Conservation (phyloP, 441 rosid species). For the Erodium chrysanthum region DNA sequence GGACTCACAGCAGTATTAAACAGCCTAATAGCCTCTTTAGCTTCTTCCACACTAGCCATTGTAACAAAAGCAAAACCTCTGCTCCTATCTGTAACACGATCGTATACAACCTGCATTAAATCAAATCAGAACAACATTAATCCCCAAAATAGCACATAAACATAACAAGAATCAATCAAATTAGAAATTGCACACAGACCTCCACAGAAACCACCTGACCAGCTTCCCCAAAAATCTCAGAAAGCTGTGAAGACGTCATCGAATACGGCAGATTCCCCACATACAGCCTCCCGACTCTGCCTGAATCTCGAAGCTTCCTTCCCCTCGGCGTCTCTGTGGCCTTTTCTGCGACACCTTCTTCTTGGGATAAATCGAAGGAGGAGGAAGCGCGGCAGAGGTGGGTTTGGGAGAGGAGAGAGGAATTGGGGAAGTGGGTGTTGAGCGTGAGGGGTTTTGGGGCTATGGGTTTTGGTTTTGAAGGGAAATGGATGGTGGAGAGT, state of each 20-base stretch:
- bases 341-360: conserved; percentile 10
- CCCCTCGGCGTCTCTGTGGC: conserved; percentile 22
- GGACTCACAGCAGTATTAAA: conserved; percentile 69
- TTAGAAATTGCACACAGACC: conserved; percentile 30
- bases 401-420: conserved; percentile 16
- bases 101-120: conserved; percentile 50
- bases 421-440: conserved; percentile 24
- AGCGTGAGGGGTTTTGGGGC: conserved; percentile 35
- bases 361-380: conserved; percentile 29
- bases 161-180: neutral
- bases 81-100: conserved; percentile 82
- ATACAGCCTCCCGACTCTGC: conserved; percentile 56
- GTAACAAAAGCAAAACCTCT: conserved; percentile 87
- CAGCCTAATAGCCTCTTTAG: conserved; percentile 68
- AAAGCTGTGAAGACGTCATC: conserved; percentile 51
- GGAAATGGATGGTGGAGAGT: conserved; percentile 7
- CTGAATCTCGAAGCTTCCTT: conserved; percentile 15
- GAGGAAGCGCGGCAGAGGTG: conserved; percentile 29
- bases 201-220: conserved; percentile 60
- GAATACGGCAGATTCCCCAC: conserved; percentile 77
- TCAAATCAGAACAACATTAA: neutral
- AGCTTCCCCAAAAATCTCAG: conserved; percentile 56
- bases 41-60: conserved; percentile 67
- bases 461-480: conserved; percentile 20
- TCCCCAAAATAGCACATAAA: neutral